These are phyloP conservation scores for Backusella mclennaniae DNA, from an alignment of 192 early-diverging fungal genomes.

Conservation along the genomic window DNA sequence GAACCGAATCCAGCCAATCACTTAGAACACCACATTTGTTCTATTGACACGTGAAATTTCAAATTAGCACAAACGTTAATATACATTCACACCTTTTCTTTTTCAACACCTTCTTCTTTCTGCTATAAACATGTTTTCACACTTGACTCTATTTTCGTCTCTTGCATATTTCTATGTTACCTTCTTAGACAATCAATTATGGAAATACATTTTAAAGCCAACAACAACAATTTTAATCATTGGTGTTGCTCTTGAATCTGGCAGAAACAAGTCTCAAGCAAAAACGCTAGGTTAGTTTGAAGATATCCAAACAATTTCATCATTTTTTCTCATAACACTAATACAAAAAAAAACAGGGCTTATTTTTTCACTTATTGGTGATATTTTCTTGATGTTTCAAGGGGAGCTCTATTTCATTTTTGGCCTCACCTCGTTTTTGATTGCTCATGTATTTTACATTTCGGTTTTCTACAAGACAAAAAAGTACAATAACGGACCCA, in stretches of 20 bases:
- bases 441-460: not conserved
- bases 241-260: not conserved
- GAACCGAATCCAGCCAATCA: not conserved
- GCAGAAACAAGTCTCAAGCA: not conserved
- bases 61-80: not conserved
- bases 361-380: not conserved
- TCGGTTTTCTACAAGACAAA: not conserved
- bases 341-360: not conserved
- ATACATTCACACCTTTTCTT: not conserved
- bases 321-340: not conserved
- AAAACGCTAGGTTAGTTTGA: not conserved
- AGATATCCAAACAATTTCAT: not conserved
- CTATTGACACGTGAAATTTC: not conserved
- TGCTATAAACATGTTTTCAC: not conserved
- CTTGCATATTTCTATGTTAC: not conserved
- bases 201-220: not conserved
- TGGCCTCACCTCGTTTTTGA: not conserved
- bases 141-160: not conserved
- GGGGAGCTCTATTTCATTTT: not conserved
- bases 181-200: not conserved
- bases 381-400: not conserved
- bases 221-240: not conserved
- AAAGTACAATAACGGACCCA: not conserved
- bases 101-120: not conserved
- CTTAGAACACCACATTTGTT: not conserved